Percentiles rank a stretch among this genome's conserved stretches.
These are phyloP conservation scores for Protomyces inouyei DNA, from an alignment of 1,139 yeast species.

Conservation along the genomic window DNA sequence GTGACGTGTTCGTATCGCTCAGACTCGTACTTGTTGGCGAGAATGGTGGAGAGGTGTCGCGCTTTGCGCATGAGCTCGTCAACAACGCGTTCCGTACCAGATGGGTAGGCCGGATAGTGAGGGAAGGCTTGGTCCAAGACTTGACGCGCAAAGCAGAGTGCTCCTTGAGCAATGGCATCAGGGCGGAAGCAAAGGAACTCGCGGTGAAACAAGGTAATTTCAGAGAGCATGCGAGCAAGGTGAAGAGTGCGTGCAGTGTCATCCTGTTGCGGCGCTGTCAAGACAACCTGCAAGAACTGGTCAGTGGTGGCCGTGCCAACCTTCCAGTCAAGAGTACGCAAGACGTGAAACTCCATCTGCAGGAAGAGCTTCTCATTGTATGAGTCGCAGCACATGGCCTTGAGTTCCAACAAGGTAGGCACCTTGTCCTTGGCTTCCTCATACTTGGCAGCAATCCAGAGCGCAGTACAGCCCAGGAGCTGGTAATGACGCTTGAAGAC, in stretches of 20 bases:
- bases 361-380: slow-evolving; percentile 86
- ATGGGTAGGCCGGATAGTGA: slow-evolving; percentile 35
- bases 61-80: slow-evolving; percentile 34
- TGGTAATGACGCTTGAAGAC: slow-evolving; percentile 92
- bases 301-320: slow-evolving; percentile 53
- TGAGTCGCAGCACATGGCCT: slow-evolving; percentile 73
- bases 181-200: slow-evolving; percentile 59
- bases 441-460: slow-evolving; percentile 93
- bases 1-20: slow-evolving; percentile 37
- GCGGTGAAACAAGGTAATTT: slow-evolving; percentile 67
- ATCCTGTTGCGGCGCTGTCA: slow-evolving; percentile 36
- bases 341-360: slow-evolving; percentile 91
- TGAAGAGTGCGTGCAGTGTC: slow-evolving; percentile 39
- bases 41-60: slow-evolving; percentile 35
- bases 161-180: slow-evolving; percentile 61
- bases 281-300: slow-evolving; percentile 38
- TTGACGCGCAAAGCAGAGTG: slow-evolving; percentile 67
- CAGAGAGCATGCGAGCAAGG: slow-evolving; percentile 63
- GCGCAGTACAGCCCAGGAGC: slow-evolving; percentile 83
- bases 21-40: slow-evolving; percentile 41
- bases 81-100: slow-evolving; percentile 39
- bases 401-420: slow-evolving; percentile 73
- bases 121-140: slow-evolving; percentile 39
- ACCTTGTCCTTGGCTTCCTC: slow-evolving; percentile 81
- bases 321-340: slow-evolving; percentile 79